These are phyloP conservation scores for Epichloe coenophiala DNA, from an alignment of 2,329 filamentous ascomycete genomes.

Conservation along the genomic window DNA sequence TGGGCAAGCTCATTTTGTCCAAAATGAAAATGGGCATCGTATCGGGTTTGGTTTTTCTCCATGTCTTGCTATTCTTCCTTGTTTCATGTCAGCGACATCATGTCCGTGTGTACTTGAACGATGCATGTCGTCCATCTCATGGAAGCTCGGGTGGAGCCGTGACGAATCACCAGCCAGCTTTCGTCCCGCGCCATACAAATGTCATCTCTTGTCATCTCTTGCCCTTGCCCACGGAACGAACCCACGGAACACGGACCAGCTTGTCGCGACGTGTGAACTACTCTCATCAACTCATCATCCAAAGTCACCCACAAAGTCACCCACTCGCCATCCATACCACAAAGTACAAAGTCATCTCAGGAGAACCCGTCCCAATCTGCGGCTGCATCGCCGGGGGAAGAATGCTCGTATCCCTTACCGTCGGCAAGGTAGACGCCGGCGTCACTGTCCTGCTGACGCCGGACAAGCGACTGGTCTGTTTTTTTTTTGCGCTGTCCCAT, in stretches of 20 bases:
- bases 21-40: too few relatives aligned
- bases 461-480: slow-evolving; percentile 75
- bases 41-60: too few relatives aligned
- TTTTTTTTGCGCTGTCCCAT: slow-evolving; percentile 3
- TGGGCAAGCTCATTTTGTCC: too few relatives aligned
- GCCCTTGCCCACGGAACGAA: too few relatives aligned
- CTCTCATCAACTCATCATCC: neutral
- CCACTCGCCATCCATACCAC: neutral
- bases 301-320: neutral
- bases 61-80: too few relatives aligned
- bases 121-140: too few relatives aligned
- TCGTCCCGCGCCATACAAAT: neutral
- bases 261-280: too few relatives aligned
- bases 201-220: too few relatives aligned
- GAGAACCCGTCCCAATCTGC: neutral
- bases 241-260: too few relatives aligned
- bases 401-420: slow-evolving; percentile 95
- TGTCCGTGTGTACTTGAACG: too few relatives aligned
- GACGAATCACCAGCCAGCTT: neutral
- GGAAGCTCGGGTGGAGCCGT: neutral
- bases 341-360: neutral
- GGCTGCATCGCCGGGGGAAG: slow-evolving; percentile 6
- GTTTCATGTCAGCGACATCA: too few relatives aligned
- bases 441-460: slow-evolving; percentile 93
- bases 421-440: slow-evolving; percentile 98